phyloP scores from a whole-genome alignment of 192 early-diverging fungal genomes.

The Coemansia sp. region DNA sequence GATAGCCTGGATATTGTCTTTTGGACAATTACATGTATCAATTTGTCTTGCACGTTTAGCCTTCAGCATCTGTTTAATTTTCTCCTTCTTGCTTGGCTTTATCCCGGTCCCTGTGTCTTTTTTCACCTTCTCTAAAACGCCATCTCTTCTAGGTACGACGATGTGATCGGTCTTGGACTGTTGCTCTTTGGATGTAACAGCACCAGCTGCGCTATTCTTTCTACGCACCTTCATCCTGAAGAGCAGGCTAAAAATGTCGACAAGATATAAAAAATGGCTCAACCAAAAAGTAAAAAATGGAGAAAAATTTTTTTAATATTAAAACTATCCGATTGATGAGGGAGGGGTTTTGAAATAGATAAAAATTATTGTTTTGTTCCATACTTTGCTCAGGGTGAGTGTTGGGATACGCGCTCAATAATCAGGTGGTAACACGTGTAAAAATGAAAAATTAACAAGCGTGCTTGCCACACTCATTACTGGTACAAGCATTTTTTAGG shows the following conservation, averaged over 20 bases:
- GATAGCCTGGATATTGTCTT: not conserved
- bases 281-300: not conserved
- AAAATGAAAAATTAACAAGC: not conserved
- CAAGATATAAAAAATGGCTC: not conserved
- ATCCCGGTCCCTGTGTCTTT: constrained; percentile 5
- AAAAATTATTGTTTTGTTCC: not conserved
- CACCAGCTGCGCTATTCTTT: not conserved
- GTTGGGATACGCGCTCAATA: not conserved
- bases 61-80: constrained; percentile 34
- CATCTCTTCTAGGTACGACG: not conserved
- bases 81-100: constrained; percentile 24
- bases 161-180: not conserved
- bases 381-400: not conserved
- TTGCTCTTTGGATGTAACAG: not conserved
- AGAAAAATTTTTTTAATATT: not conserved
- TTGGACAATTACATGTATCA: not conserved
- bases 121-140: constrained; percentile 11
- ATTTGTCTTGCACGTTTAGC: constrained; percentile 10
- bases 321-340: not conserved
- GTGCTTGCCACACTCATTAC: not conserved
- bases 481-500: not conserved
- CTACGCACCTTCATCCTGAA: not conserved
- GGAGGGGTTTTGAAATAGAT: not conserved
- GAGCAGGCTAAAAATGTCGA: not conserved
- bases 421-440: not conserved